Percentiles rank a stretch among this genome's conserved stretches.
These are phyloP conservation scores for Violaceomyces palustris DNA, from an alignment of 1,284 basidiomycete species.

Conservation along the genomic window DNA sequence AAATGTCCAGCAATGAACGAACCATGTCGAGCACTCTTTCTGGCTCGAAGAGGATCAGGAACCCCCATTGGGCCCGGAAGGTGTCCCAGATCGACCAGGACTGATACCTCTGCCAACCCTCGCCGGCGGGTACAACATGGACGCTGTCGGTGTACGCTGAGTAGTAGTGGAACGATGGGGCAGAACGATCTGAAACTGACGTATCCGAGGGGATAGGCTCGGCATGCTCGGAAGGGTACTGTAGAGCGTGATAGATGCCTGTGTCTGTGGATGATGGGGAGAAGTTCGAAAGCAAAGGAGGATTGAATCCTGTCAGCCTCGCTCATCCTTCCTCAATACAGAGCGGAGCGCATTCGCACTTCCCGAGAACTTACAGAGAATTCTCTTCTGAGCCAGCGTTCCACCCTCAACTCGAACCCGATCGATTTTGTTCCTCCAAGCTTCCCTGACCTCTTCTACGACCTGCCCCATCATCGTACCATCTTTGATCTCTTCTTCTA, in stretches of 20 bases:
- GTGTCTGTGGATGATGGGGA: too few relatives aligned
- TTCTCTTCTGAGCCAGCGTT: slow-evolving; percentile 58
- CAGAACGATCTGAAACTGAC: too few relatives aligned
- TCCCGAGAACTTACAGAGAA: slow-evolving; percentile 63
- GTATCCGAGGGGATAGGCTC: slow-evolving; percentile 57
- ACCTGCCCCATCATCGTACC: slow-evolving; percentile 63
- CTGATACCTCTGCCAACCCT: slow-evolving; percentile 64
- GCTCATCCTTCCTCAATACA: too few relatives aligned
- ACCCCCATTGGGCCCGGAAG: slow-evolving; percentile 72
- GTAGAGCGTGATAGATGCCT: slow-evolving; percentile 38
- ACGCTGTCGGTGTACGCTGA: slow-evolving; percentile 68
- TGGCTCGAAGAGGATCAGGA: slow-evolving; percentile 70
- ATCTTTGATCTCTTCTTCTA: slow-evolving; percentile 56
- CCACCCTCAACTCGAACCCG: slow-evolving; percentile 63
- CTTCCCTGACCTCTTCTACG: slow-evolving; percentile 59
- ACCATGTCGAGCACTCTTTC: slow-evolving; percentile 72
- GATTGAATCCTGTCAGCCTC: too few relatives aligned
- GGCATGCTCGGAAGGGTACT: slow-evolving; percentile 75
- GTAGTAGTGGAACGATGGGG: slow-evolving; percentile 59
- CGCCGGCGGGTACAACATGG: slow-evolving; percentile 52
- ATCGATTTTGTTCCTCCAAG: slow-evolving; percentile 70
- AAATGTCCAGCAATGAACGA: slow-evolving; percentile 74
- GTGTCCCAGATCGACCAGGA: slow-evolving; percentile 84
- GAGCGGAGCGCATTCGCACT: slow-evolving; percentile 10
- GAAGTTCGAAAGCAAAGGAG: too few relatives aligned